A percentile compares a stretch with the other conserved stretches of the same genome.
phyloP scores from a whole-genome alignment of 139 green algal genomes.

The Eudorina sp. region DNA sequence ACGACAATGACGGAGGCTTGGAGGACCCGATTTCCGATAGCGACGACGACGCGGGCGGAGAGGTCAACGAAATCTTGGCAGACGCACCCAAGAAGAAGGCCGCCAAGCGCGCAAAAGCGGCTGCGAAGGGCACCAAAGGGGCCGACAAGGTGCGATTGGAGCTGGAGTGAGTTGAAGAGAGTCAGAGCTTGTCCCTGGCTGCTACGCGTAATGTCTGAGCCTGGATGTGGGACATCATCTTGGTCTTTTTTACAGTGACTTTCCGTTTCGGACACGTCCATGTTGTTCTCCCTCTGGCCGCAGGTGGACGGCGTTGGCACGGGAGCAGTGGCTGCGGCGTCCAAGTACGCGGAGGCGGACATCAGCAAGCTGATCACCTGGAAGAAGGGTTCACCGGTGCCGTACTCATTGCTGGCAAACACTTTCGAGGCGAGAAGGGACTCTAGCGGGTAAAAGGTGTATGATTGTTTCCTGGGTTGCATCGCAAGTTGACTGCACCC shows the following conservation, averaged over 20 bases:
- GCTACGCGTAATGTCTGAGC: no score
- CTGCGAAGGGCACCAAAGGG: conserved; percentile 4
- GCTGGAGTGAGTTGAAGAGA: no score
- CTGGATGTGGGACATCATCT: no score
- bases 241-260: no score
- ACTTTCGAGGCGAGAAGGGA: conserved; percentile 75
- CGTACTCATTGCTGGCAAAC: conserved; percentile 85
- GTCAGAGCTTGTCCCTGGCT: no score
- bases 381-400: conserved; percentile 77
- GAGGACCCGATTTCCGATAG: conserved; percentile 48
- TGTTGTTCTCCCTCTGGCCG: no score
- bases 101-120: not conserved
- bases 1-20: not conserved
- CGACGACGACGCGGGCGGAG: not conserved
- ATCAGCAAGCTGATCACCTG: conserved; percentile 63
- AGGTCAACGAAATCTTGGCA: not conserved
- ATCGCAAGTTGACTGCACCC: no score
- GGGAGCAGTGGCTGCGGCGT: conserved; percentile 72
- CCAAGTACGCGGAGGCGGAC: conserved; percentile 61
- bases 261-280: no score
- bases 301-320: conserved; percentile 82
- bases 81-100: not conserved
- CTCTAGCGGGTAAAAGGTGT: no score
- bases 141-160: not conserved
- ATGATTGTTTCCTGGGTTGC: no score